phyloP scores from a whole-genome alignment of 129 eudicot species.

The Cynara cardunculus region DNA sequence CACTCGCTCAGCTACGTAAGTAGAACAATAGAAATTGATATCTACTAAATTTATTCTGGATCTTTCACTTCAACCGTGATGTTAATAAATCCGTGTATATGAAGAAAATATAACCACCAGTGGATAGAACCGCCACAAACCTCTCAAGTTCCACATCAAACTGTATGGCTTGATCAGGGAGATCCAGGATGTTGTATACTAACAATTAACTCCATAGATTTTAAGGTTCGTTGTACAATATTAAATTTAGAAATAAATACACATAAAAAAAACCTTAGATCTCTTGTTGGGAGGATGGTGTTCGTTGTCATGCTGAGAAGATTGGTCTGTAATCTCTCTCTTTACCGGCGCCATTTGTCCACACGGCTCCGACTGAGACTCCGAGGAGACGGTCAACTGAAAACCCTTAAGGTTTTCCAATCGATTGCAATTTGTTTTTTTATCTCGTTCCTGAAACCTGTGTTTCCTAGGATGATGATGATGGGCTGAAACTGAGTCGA shows the following conservation, averaged over 20 bases:
- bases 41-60: not conserved
- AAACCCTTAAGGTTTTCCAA: slow-evolving; percentile 25
- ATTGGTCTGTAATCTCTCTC: slow-evolving; percentile 37
- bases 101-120: not conserved
- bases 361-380: slow-evolving; percentile 16
- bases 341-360: slow-evolving; percentile 50
- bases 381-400: slow-evolving; percentile 28
- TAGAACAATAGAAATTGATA: not conserved
- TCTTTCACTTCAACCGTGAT: not conserved
- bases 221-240: not conserved
- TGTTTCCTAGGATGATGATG: not conserved
- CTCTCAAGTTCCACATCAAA: not conserved
- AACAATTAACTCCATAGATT: not conserved
- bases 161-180: not conserved
- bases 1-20: not conserved
- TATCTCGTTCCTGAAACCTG: slow-evolving; percentile 6
- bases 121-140: not conserved
- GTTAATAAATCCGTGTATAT: not conserved
- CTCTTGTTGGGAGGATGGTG: slow-evolving; percentile 60
- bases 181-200: not conserved
- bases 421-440: not conserved
- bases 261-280: slow-evolving; percentile 41
- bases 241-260: not conserved
- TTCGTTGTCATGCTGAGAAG: slow-evolving; percentile 31
- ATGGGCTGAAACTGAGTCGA: slow-evolving; percentile 20